Evolutionary conservation across 2,329 filamentous ascomycete species (phyloP).

Genomic region (Coniella vitis): DNA sequence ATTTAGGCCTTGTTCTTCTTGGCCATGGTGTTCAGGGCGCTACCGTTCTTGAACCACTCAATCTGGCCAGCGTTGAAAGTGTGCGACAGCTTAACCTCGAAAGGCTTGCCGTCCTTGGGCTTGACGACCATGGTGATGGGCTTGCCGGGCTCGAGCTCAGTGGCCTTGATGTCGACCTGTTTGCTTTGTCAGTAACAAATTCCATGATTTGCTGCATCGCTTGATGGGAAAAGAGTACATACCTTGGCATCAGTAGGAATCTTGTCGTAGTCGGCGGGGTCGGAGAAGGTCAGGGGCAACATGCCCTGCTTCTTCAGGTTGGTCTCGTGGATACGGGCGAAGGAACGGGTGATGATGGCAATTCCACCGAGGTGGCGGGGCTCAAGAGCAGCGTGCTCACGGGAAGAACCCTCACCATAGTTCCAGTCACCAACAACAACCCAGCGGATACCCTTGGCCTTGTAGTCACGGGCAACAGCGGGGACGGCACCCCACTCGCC

Average conservation of each 20-base stretch:
- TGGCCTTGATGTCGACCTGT: conserved; percentile 75
- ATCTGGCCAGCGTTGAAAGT: conserved; percentile 98
- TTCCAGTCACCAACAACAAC: conserved; percentile 99
- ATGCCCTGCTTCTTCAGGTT: conserved; percentile 99
- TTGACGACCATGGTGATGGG: conserved; percentile 88
- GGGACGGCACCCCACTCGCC: conserved; percentile 84
- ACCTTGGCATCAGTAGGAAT: conserved; percentile 85
- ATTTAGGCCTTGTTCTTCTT: conserved; percentile 41
- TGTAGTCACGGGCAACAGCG: conserved; percentile 94
- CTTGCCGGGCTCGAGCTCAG: conserved; percentile 85
- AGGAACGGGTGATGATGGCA: conserved; percentile 91
- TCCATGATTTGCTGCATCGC: too few relatives aligned
- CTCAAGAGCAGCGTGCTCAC: conserved; percentile 97
- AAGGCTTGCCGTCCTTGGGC: conserved; percentile 75
- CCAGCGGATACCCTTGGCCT: conserved; percentile 91
- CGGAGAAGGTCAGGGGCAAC: conserved; percentile 91
- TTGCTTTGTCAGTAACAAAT: neutral
- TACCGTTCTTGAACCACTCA: conserved; percentile 98
- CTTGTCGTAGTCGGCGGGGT: conserved; percentile 97
- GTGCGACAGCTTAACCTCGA: conserved; percentile 79
- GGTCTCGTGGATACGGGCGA: conserved; percentile 99
- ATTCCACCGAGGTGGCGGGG: conserved; percentile 94
- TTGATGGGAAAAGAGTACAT: conserved; percentile 22
- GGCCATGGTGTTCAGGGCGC: conserved; percentile 97
- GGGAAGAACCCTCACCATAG: conserved; percentile 95